Conservation (phyloP, 768 basidiomycete species). For the Antrodiella citrinella region DNA sequence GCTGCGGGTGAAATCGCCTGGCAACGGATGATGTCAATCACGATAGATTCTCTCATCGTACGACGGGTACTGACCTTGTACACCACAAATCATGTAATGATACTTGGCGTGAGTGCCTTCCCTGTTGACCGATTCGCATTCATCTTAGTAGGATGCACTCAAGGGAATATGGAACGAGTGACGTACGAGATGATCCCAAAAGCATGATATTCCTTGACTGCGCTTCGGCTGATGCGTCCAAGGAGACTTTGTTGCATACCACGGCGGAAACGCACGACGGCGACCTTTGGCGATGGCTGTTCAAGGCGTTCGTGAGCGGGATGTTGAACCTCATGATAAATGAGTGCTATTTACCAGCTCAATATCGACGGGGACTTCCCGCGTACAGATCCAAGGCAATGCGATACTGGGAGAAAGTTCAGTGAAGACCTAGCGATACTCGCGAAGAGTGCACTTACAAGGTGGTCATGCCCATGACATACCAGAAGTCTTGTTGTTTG, state of each 20-base stretch:
- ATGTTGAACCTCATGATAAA: neutral
- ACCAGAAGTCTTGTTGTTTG: conserved; percentile 74
- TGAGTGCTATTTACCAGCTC: conserved; percentile 47
- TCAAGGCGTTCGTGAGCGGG: conserved; percentile 3
- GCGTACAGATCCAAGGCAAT: conserved; percentile 69
- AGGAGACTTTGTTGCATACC: conserved; percentile 82
- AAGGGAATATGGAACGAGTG: conserved; percentile 4
- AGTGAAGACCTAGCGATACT: neutral
- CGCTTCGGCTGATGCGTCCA: conserved; percentile 62
- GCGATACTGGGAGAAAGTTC: conserved; percentile 38
- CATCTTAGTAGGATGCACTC: neutral
- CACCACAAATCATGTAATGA: conserved; percentile 77
- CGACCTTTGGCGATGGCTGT: conserved; percentile 74
- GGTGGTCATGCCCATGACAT: conserved; percentile 60
- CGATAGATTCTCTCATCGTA: neutral
- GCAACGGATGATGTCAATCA: conserved; percentile 11
- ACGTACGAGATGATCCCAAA: conserved; percentile 72
- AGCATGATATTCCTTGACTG: conserved; percentile 76
- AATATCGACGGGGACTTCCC: conserved; percentile 66
- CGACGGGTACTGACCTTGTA: conserved; percentile 34
- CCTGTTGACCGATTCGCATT: conserved; percentile 25
- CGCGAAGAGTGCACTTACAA: conserved; percentile 39
- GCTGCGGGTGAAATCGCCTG: conserved; percentile 66
- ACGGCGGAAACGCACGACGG: conserved; percentile 68
- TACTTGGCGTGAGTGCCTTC: conserved; percentile 67